Percentiles rank a stretch among this genome's conserved stretches.
phyloP scores from a whole-genome alignment of 2,329 filamentous ascomycete genomes.

The Venturia carpophila region DNA sequence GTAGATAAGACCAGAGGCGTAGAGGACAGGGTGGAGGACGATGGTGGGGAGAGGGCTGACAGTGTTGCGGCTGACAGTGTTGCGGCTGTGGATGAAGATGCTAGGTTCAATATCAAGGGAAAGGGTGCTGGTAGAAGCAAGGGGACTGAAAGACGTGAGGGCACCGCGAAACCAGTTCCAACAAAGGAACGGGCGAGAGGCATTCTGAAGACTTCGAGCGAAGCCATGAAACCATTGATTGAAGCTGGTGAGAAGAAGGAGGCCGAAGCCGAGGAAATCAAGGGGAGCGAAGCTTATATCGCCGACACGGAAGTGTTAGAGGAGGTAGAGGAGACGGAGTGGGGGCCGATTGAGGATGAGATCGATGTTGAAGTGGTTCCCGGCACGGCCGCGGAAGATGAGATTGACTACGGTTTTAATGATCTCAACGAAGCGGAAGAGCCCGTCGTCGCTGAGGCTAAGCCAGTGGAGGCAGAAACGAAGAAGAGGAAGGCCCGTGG shows the following conservation, averaged over 20 bases:
- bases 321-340: not conserved
- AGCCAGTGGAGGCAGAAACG: not conserved
- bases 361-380: not conserved
- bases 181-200: not conserved
- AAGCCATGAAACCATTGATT: not conserved
- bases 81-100: not conserved
- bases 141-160: not conserved
- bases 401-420: not conserved
- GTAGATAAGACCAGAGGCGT: not conserved
- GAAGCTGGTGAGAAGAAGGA: not conserved
- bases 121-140: not conserved
- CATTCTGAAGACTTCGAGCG: not conserved
- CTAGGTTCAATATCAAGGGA: not conserved
- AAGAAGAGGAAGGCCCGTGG: not conserved
- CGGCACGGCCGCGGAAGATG: not conserved
- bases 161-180: not conserved
- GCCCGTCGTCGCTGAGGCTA: not conserved
- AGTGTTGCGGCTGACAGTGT: not conserved
- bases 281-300: not conserved
- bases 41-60: not conserved
- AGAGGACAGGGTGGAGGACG: not conserved
- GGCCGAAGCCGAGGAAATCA: not conserved
- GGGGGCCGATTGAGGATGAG: not conserved
- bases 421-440: not conserved
- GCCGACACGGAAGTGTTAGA: not conserved